Base-by-base conservation (phyloP, 2,329 filamentous ascomycete genomes). In the Chrysoporthe puriensis region DNA sequence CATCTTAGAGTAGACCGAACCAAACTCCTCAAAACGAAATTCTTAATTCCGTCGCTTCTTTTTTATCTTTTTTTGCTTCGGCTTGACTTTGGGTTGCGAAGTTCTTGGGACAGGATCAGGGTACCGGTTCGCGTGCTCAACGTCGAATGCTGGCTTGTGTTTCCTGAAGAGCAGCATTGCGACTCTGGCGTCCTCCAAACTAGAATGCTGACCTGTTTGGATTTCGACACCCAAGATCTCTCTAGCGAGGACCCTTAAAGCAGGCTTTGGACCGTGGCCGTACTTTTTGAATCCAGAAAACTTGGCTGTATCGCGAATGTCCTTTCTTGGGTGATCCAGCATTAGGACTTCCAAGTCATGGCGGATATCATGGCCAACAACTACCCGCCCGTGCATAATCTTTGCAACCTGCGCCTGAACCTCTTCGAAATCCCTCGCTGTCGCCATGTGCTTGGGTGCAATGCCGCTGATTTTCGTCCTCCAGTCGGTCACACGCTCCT, bases 81-180 rank as follows among this genome's bases (percentile, higher is more conserved):
- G 75, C 72, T 63, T 79, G 74, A 46, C 68, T 73, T 68, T 79
- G 73, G 21, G 69, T 62, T 69, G 52, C 32, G 63, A 66, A 62
- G 63, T 26, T 16, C 56, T 69, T 72, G 69, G 68, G 2, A 66
- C 66, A 34, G 63, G 61, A 71, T 80, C 72, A 3, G 85, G 83
- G 77, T 86, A 96, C 67, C 86, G 88, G 77, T 88, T 90, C 66
- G 89, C 82, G 77, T 93, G 88, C 76, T 97, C 93, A 67, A 88
- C 82, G 76, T 98, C 96, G 76, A 99, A 97, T 0, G 85, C 91
- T 21, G 89, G 84, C 80, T 97, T 98, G 77, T 94, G 88, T 72
- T 88, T 87, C 70, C 92, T 86, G 75, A 97, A 98, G 54, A 99
- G 81, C 66, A 95, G 81, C 94, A 99, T 98, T 0, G 94, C 90